Evolutionary conservation across 805 yeast genomes (phyloP).

Genomic region (Wickerhamiella kurtzmanii): DNA sequence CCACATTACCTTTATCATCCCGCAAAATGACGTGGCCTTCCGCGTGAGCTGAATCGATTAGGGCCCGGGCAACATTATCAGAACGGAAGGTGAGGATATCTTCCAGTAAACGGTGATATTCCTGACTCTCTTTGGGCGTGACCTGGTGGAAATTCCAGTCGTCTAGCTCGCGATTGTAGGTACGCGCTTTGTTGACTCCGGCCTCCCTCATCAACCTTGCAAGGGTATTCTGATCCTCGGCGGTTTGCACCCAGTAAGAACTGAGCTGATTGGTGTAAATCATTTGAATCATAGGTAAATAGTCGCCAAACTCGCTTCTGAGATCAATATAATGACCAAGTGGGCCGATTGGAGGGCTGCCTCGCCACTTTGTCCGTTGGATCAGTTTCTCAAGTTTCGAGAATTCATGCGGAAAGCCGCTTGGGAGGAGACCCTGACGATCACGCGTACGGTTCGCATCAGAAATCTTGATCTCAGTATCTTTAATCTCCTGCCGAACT

Average conservation of each 20-base stretch:
- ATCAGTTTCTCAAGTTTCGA: background rate
- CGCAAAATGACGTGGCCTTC: constrained; percentile 5
- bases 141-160: constrained; percentile 39
- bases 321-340: constrained; percentile 50
- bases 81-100: constrained; percentile 46
- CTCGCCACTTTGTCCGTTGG: constrained; percentile 19
- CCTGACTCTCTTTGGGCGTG: constrained; percentile 27
- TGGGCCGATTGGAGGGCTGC: constrained; percentile 62
- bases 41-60: constrained; percentile 20
- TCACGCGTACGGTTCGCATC: background rate
- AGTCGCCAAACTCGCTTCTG: constrained; percentile 41
- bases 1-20: background rate
- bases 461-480: background rate
- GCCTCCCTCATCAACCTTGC: constrained; percentile 10
- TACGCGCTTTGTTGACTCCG: constrained; percentile 26
- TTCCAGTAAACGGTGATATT: constrained; percentile 34
- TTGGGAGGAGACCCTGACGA: background rate
- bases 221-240: constrained; percentile 38
- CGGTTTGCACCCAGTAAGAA: constrained; percentile 55
- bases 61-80: constrained; percentile 13
- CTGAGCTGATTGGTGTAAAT: constrained; percentile 37
- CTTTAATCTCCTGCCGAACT: background rate
- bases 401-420: background rate
- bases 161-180: constrained; percentile 44
- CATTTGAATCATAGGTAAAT: constrained; percentile 40